phyloP scores from a whole-genome alignment of 2,329 filamentous ascomycete species.

The Nigrospora osmanthi region DNA sequence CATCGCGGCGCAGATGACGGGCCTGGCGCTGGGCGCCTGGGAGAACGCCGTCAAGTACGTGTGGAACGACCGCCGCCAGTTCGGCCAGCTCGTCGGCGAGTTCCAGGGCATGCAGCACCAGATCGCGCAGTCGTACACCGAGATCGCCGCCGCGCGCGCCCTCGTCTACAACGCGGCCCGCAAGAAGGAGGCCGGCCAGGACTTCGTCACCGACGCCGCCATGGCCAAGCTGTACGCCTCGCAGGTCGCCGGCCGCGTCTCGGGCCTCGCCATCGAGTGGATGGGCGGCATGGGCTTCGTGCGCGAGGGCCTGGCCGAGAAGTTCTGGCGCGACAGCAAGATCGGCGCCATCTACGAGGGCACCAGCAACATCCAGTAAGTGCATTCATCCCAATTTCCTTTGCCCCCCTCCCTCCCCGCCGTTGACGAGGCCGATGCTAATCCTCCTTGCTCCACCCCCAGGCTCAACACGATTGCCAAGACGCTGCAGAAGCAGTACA shows the following conservation, averaged over 20 bases:
- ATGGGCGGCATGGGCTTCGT: conserved; percentile 99
- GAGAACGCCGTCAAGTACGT: conserved; percentile 93
- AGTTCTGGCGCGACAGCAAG: conserved; percentile 97
- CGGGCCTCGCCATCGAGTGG: conserved; percentile 87
- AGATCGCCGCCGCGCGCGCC: conserved; percentile 84
- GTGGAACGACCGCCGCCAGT: conserved; percentile 98
- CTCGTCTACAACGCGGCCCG: conserved; percentile 93
- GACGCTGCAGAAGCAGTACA: conserved; percentile 55
- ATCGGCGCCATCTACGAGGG: conserved; percentile 98
- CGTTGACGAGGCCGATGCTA: conserved; percentile 8
- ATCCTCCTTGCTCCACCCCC: conserved; percentile 7
- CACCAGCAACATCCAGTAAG: conserved; percentile 67
- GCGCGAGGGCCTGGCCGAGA: conserved; percentile 90
- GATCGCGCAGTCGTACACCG: conserved; percentile 89
- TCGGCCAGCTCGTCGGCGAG: conserved; percentile 84
- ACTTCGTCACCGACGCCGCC: conserved; percentile 91
- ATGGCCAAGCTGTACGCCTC: conserved; percentile 97
- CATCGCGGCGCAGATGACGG: conserved; percentile 98
- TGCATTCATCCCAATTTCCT: conserved; percentile 5
- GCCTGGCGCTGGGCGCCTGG: conserved; percentile 86
- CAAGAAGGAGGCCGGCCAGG: conserved; percentile 95
- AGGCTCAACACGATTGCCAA: conserved; percentile 59
- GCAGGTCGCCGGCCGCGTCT: conserved; percentile 84
- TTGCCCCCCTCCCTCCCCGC: background rate
- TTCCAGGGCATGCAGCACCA: conserved; percentile 99